phyloP scores from a whole-genome alignment of 169 alveolate genomes.

The Miamiensis avidus region DNA sequence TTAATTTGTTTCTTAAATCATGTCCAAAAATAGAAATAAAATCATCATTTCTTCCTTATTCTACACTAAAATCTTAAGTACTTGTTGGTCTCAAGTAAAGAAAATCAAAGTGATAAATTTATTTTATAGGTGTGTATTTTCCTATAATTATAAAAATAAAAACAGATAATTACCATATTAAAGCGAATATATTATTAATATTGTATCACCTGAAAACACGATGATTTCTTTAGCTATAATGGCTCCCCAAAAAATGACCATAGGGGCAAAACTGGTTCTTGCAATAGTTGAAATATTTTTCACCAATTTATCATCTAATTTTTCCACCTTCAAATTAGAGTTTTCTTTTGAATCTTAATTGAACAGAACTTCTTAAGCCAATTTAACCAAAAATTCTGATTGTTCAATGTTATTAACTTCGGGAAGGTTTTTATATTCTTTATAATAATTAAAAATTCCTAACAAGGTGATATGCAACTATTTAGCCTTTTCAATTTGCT shows the following conservation, averaged over 20 bases:
- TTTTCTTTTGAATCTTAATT: conserved; percentile 3
- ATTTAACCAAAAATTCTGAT: not conserved
- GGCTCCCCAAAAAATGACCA: conserved; percentile 2
- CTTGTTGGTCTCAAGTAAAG: conserved; percentile 4
- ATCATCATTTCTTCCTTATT: not conserved
- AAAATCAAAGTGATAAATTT: conserved; percentile 17
- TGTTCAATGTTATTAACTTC: not conserved
- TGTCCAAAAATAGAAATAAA: not conserved
- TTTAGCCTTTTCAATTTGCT: not conserved
- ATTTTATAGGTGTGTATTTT: conserved; percentile 14
- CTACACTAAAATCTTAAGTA: not conserved
- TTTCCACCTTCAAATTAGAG: not conserved
- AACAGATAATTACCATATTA: too few relatives aligned
- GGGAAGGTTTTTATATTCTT: conserved; percentile 2
- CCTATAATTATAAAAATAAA: not conserved
- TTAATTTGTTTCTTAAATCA: not conserved
- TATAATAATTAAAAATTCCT: not conserved
- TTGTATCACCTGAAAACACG: not conserved
- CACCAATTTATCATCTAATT: conserved; percentile 3
- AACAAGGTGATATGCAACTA: not conserved
- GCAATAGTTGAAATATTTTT: not conserved
- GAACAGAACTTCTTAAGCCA: not conserved
- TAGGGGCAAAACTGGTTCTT: not conserved
- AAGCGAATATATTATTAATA: too few relatives aligned
- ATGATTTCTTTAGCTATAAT: conserved; percentile 11